Conservation (phyloP, 345 rosid species). For the Bruguiera sexangula region DNA sequence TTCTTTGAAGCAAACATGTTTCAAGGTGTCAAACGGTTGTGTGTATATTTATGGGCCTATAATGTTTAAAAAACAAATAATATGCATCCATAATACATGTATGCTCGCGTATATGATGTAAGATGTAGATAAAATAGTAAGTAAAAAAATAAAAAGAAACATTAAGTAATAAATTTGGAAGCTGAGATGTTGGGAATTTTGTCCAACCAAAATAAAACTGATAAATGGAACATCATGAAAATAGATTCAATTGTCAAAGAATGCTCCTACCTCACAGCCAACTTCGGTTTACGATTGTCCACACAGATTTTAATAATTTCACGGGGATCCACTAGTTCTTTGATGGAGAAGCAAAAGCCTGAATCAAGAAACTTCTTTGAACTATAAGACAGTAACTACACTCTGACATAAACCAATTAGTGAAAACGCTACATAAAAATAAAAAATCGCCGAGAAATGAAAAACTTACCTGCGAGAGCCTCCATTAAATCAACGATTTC, state of each 20-base stretch:
- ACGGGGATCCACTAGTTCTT: constrained; percentile 57
- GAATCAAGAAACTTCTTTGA: constrained; percentile 20
- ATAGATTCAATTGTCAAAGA: constrained; percentile 3
- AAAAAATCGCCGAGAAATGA: background rate
- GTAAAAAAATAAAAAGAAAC: background rate
- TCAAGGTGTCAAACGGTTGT: too few relatives aligned
- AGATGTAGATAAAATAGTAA: background rate
- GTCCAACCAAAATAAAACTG: background rate
- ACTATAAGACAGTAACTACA: background rate
- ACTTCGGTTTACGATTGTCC: constrained; percentile 45
- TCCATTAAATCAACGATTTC: constrained; percentile 58
- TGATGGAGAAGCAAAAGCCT: constrained; percentile 64
- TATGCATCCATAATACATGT: too few relatives aligned
- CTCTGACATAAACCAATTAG: background rate
- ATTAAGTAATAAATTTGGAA: background rate
- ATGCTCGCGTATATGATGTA: too few relatives aligned
- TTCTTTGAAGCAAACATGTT: background rate
- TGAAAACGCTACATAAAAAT: background rate
- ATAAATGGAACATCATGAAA: background rate
- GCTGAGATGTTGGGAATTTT: too few relatives aligned
- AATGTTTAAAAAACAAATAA: too few relatives aligned
- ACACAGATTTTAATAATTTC: constrained; percentile 54
- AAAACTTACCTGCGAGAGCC: constrained; percentile 55
- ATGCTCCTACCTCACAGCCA: constrained; percentile 67
- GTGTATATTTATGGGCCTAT: too few relatives aligned